A percentile compares a stretch with the other conserved stretches of the same genome.
phyloP scores from a whole-genome alignment of 345 rosid genomes.

The Euclidium syriacum region DNA sequence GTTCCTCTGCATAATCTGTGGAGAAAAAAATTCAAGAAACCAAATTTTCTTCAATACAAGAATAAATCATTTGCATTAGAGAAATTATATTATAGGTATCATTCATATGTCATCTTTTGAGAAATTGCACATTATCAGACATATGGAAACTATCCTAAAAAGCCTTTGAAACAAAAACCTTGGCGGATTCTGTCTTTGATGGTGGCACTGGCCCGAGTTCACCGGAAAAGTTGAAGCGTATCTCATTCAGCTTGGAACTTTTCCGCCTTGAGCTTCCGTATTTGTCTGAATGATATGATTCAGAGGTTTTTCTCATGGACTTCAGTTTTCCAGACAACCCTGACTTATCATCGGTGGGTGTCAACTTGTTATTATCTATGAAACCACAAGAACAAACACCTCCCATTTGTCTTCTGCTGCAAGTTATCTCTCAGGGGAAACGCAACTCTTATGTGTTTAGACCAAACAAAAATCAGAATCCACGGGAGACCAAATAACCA shows the following conservation, averaged over 20 bases:
- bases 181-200: slow-evolving; percentile 25
- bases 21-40: not conserved
- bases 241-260: slow-evolving; percentile 30
- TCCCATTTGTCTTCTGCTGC: slow-evolving; percentile 51
- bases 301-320: slow-evolving; percentile 31
- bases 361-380: slow-evolving; percentile 15
- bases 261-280: slow-evolving; percentile 26
- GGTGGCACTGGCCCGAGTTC: slow-evolving; percentile 53
- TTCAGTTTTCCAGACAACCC: slow-evolving; percentile 38
- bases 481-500: slow-evolving; percentile 1
- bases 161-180: slow-evolving; percentile 32
- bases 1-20: slow-evolving; percentile 40
- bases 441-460: not conserved
- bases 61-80: not conserved
- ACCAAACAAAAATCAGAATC: not conserved
- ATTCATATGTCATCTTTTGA: not conserved
- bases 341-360: slow-evolving; percentile 22
- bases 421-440: not conserved
- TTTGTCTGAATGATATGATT: slow-evolving; percentile 17
- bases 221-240: slow-evolving; percentile 36
- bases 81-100: not conserved
- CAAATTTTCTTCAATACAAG: slow-evolving; percentile 6
- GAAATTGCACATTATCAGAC: not conserved
- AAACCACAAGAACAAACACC: slow-evolving; percentile 48
- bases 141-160: not conserved